Base-by-base conservation (phyloP, 2,329 filamentous ascomycete genomes). In the Penicillium nordicum region DNA sequence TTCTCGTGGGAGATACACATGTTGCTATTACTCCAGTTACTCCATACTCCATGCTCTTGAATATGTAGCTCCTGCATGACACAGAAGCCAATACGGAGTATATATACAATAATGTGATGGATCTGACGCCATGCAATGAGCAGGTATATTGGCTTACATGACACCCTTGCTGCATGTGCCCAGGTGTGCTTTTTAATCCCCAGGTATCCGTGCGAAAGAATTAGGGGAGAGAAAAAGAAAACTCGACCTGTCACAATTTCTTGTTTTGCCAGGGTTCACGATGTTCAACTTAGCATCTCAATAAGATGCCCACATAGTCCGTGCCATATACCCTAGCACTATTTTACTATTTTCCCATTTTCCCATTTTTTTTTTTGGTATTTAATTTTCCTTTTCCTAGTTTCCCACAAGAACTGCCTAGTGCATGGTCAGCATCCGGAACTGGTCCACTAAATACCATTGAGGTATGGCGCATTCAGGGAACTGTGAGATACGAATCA, bases 31-130 rank as follows among this genome's bases (percentile, higher is more conserved):
- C 45, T 53, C 32, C 23, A n/a, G 18, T 27, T 30, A 44, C 45
- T 53, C 32, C 23, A n/a, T 37, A 34, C 29, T 48, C 51, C 37
- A 32, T 50, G 4, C 25, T 43, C 25, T 12, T 45, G 44, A 54
- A 42, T 30, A 21, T 21, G 21, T 21, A 54, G 16, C 29, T 43
- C n/a, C 46, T 56, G 53, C 53, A 56, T 46, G 51, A 50, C 51
- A 55, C 44, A 36, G 14, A 23, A 36, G 14, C 5, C 21, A 25
- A 23, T 30, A 30, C 12, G 21, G 21, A 25, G 25, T 25, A 23
- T 29, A 30, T 18, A 23, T 29, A 30, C 12, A 14, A 43, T 40
- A 34, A 27, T 50, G 34, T 52, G 53, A 52, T 56, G 41, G 16
- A 49, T 49, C 30, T 27, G n/a, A 40, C 34, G 46, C 32, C 32